Evolutionary conservation across 306 rosid species (phyloP), one percentile per base, ranked within the genome.

Genomic region (Aeschynomene evenia): DNA sequence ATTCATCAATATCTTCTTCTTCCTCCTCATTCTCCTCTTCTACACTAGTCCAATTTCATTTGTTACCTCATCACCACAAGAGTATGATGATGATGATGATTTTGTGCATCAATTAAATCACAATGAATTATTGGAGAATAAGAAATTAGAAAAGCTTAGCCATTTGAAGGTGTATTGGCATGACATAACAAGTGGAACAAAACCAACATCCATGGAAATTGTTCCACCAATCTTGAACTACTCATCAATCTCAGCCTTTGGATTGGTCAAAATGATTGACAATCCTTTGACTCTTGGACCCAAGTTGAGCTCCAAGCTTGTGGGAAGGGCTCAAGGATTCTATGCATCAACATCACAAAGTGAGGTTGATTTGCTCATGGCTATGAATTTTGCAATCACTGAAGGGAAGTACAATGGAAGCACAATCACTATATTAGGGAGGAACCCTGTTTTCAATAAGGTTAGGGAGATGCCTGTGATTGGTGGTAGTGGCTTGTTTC

Each of bases 381-480:
- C 85, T 0, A 84, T 85, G 96, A 91, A 89, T 23, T 89, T 91
- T 11, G 85, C 52, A 0, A 82, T 89, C 24, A 16, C 57, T 1
- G 74, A 84, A 39, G 96, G 96, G 15, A 89, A 91, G 40, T 89
- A 87, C 24, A 89, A 82, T 34, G 96, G 96, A 0, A 91, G 98
- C 74, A 85, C 85, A 8, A 34, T 89, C 52, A 87, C 91, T 0
- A 59, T 89, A 12, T 59, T 89, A 20, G 98, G 98, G 4, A 79
- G 96, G 73, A 89, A 91, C 57, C 79, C 73, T 1, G 68, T 87
- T 5, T 60, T 75, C 66, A 6, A 73, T 2, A 77, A 72, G 50
- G 76, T 70, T 13, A 86, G 98, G 50, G 95, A 91, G 71, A 80
- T 91, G 98, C 96, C 95, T 9, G 88, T 87, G 63, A 79, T 89